Percentiles rank a stretch among this genome's conserved stretches.
Evolutionary conservation across 306 rosid species (phyloP).

Genomic region (Inga oerstediana): DNA sequence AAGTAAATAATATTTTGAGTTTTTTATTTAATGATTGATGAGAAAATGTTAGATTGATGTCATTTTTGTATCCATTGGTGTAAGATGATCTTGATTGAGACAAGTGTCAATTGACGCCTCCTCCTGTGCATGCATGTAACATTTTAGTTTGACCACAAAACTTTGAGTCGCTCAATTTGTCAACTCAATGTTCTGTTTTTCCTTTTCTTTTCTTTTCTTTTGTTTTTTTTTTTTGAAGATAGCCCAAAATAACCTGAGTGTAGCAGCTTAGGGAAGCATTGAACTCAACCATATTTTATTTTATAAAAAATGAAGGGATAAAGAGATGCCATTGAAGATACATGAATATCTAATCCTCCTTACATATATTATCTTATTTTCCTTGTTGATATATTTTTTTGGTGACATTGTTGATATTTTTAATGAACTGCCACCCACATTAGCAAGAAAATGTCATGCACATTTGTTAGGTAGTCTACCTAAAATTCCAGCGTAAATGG

Average conservation of each 20-base stretch:
- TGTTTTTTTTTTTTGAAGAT: background rate
- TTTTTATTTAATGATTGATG: background rate
- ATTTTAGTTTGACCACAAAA: background rate
- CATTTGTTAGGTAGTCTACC: conserved; percentile 14
- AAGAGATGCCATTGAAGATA: background rate
- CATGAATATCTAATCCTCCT: background rate
- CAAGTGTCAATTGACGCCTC: background rate
- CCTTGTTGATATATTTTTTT: background rate
- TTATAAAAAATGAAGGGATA: background rate
- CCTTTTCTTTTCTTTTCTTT: too few relatives aligned
- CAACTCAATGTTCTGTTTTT: background rate
- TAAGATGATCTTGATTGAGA: background rate
- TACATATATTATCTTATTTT: background rate
- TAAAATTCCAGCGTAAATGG: background rate
- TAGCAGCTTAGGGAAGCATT: background rate
- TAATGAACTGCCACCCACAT: background rate
- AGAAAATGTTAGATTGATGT: background rate
- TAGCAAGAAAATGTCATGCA: conserved; percentile 6
- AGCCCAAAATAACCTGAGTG: background rate
- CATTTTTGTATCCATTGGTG: background rate
- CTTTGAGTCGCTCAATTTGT: background rate
- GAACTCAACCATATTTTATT: background rate
- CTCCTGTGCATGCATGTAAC: background rate
- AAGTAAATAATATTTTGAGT: background rate
- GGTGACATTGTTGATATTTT: background rate